A percentile compares a stretch with the other conserved stretches of the same genome.
phyloP scores from a whole-genome alignment of 805 yeast genomes.

The Wickerhamiella sorbophila region DNA sequence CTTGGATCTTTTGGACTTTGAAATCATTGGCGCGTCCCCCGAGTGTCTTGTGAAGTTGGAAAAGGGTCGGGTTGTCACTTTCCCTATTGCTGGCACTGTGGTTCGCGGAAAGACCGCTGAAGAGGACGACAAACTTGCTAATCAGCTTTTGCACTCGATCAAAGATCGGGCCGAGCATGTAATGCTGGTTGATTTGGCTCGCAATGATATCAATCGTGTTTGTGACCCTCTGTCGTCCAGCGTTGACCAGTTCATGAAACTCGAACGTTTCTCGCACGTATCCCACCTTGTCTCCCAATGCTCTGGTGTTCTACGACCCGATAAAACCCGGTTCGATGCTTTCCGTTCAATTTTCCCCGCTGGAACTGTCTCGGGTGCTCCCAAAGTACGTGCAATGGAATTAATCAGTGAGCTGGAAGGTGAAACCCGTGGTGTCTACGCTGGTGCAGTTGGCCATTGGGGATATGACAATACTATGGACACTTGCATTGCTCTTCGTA shows the following conservation, averaged over 20 bases:
- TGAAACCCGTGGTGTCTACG: constrained; percentile 92
- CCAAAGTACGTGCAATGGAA: constrained; percentile 95
- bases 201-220: constrained; percentile 92
- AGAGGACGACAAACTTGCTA: constrained; percentile 80
- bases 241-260: constrained; percentile 78
- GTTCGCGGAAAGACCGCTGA: constrained; percentile 78
- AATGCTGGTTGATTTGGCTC: constrained; percentile 94
- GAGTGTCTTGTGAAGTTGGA: constrained; percentile 82
- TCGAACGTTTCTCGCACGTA: constrained; percentile 91
- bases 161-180: constrained; percentile 98
- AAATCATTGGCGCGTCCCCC: constrained; percentile 95
- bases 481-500: constrained; percentile 92
- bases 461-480: constrained; percentile 96
- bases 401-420: constrained; percentile 76
- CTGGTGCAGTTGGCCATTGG: constrained; percentile 99
- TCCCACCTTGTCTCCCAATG: constrained; percentile 94
- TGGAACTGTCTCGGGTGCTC: constrained; percentile 98
- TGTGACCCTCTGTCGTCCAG: constrained; percentile 73
- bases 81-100: constrained; percentile 97
- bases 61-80: constrained; percentile 68
- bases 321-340: constrained; percentile 86
- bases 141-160: constrained; percentile 51
- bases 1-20: constrained; percentile 82
- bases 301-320: constrained; percentile 74
- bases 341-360: constrained; percentile 97